These are phyloP conservation scores for Martiniozyma asiatica DNA, from an alignment of 1,139 yeast species.

Conservation along the genomic window DNA sequence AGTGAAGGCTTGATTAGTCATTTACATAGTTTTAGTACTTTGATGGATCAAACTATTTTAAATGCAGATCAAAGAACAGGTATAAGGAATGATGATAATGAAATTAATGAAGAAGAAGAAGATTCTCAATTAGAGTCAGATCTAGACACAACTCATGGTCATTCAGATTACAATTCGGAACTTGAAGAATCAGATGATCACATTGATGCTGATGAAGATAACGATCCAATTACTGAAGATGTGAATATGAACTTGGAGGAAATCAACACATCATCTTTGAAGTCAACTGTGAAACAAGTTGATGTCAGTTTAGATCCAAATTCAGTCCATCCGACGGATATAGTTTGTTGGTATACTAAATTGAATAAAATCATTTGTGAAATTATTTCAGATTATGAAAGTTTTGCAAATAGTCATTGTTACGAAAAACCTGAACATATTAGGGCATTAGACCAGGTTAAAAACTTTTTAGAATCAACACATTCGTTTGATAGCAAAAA, in stretches of 20 bases:
- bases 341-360: too few species aligned
- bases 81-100: slow-evolving; percentile 12
- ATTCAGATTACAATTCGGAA: slow-evolving; percentile 22
- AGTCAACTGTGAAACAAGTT: too few species aligned
- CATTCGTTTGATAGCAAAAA: background rate
- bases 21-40: slow-evolving; percentile 21
- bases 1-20: slow-evolving; percentile 66
- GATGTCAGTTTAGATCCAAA: too few species aligned
- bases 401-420: slow-evolving; percentile 3
- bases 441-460: slow-evolving; percentile 21
- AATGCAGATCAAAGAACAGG: background rate
- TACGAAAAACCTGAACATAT: slow-evolving; percentile 17
- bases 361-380: too few species aligned
- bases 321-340: too few species aligned
- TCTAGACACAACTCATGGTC: slow-evolving; percentile 14
- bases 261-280: too few species aligned
- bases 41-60: background rate
- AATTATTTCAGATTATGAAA: slow-evolving; percentile 12
- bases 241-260: too few species aligned
- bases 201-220: slow-evolving; percentile 18
- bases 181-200: slow-evolving; percentile 16
- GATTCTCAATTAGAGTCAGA: slow-evolving; percentile 19
- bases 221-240: slow-evolving; percentile 18
- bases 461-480: slow-evolving; percentile 15
- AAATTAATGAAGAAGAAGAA: slow-evolving; percentile 15